Conservation (phyloP, 2,329 filamentous ascomycete genomes). For the Exophiala oligosperma region DNA sequence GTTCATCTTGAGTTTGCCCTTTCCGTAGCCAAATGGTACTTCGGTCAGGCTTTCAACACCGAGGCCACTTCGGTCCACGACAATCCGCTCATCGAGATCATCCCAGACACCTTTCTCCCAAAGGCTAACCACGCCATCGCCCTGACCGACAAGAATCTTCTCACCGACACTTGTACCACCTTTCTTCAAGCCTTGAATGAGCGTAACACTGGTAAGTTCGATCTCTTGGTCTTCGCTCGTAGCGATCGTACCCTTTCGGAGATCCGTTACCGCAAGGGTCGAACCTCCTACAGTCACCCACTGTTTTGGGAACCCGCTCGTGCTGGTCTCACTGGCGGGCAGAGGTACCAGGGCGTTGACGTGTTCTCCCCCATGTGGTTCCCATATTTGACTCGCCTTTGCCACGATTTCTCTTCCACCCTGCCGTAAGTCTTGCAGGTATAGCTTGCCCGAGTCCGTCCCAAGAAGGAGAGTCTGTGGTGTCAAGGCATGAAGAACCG, state of each 20-base stretch:
- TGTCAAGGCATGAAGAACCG: conserved; percentile 78
- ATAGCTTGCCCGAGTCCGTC: conserved; percentile 85
- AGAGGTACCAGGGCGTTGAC: conserved; percentile 84
- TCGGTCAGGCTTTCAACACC: conserved; percentile 76
- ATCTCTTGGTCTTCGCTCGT: conserved; percentile 95
- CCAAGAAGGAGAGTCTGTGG: conserved; percentile 85
- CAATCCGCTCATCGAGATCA: conserved; percentile 86
- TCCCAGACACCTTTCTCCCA: conserved; percentile 97
- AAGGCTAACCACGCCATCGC: conserved; percentile 78
- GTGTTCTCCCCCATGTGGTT: conserved; percentile 82
- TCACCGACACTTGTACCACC: conserved; percentile 67
- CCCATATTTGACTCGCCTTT: conserved; percentile 68
- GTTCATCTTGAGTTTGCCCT: conserved; percentile 63
- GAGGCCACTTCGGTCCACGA: conserved; percentile 72
- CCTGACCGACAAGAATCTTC: conserved; percentile 74
- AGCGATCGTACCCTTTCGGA: conserved; percentile 80
- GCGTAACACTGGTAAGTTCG: conserved; percentile 78
- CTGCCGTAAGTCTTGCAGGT: conserved; percentile 77
- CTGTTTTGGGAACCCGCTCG: conserved; percentile 87
- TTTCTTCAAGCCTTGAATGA: conserved; percentile 74
- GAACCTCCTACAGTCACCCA: conserved; percentile 93
- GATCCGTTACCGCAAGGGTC: conserved; percentile 85
- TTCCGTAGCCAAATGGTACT: conserved; percentile 68
- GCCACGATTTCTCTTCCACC: conserved; percentile 41
- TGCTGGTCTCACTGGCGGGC: conserved; percentile 75